These are phyloP conservation scores for Lachancea meyersii DNA, from an alignment of 805 yeast species.

Conservation along the genomic window DNA sequence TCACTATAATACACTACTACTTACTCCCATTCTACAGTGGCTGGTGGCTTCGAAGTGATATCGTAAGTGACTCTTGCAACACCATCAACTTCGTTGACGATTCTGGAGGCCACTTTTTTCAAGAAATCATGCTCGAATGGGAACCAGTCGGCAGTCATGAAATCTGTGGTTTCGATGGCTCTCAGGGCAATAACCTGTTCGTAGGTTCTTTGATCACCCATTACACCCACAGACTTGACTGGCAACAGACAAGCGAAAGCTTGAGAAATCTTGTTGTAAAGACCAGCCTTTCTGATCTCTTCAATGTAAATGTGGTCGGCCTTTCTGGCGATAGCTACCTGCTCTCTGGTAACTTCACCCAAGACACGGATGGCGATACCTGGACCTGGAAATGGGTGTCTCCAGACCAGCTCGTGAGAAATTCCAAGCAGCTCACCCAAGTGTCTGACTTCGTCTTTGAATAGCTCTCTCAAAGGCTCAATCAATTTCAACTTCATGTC, in stretches of 20 bases:
- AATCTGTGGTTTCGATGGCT: slow-evolving; percentile 95
- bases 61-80: slow-evolving; percentile 99
- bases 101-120: slow-evolving; percentile 89
- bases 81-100: slow-evolving; percentile 97
- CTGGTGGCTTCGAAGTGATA: slow-evolving; percentile 98
- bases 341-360: slow-evolving; percentile 92
- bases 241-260: slow-evolving; percentile 97
- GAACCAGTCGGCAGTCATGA: slow-evolving; percentile 99
- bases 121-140: slow-evolving; percentile 87
- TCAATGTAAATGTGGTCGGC: slow-evolving; percentile 95
- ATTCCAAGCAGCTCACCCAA: slow-evolving; percentile 92
- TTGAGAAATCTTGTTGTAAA: slow-evolving; percentile 89
- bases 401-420: slow-evolving; percentile 96
- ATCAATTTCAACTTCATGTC: slow-evolving; percentile 97
- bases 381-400: slow-evolving; percentile 99
- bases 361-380: slow-evolving; percentile 98
- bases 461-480: slow-evolving; percentile 97
- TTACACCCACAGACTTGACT: slow-evolving; percentile 97
- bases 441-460: slow-evolving; percentile 97
- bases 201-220: slow-evolving; percentile 99
- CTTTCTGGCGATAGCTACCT: slow-evolving; percentile 93
- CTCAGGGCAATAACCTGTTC: slow-evolving; percentile 98
- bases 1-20: slow-evolving; percentile 5
- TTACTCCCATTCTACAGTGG: slow-evolving; percentile 99
- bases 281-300: slow-evolving; percentile 89